Evolutionary conservation across 345 rosid species (phyloP).

Genomic region (Kernera saxatilis): DNA sequence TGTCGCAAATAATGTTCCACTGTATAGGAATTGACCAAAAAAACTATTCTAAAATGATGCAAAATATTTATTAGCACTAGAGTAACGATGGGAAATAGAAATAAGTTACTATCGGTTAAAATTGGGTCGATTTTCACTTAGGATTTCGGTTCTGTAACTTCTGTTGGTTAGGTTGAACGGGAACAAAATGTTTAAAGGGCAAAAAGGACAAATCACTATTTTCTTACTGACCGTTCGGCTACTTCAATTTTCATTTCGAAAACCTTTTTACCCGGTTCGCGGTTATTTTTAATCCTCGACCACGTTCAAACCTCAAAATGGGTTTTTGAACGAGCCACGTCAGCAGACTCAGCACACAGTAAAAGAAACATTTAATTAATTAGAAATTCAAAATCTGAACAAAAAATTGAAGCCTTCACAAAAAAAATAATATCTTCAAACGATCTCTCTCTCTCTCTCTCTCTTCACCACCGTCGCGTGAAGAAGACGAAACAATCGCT

Average conservation of each 20-base stretch:
- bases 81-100: background rate
- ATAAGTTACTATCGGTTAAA: background rate
- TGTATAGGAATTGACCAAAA: background rate
- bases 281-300: conserved; percentile 6
- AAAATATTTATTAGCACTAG: background rate
- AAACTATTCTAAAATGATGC: background rate
- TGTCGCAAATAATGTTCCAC: background rate
- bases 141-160: background rate
- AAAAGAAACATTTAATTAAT: background rate
- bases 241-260: background rate
- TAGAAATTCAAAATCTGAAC: conserved; percentile 23
- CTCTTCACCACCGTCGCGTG: conserved; percentile 56
- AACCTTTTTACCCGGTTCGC: conserved; percentile 8
- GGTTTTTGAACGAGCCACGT: conserved; percentile 4
- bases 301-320: conserved; percentile 8
- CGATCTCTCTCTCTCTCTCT: conserved; percentile 13
- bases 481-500: conserved; percentile 63
- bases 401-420: background rate
- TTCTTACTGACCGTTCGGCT: conserved; percentile 12
- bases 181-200: background rate
- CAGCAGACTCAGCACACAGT: conserved; percentile 21
- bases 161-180: background rate
- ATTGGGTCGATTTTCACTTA: background rate
- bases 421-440: conserved; percentile 1
- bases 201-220: background rate